Percentiles rank a stretch among this genome's conserved stretches.
Evolutionary conservation across 257 asterid genomes (phyloP).

Genomic region (Solanum boliviense): DNA sequence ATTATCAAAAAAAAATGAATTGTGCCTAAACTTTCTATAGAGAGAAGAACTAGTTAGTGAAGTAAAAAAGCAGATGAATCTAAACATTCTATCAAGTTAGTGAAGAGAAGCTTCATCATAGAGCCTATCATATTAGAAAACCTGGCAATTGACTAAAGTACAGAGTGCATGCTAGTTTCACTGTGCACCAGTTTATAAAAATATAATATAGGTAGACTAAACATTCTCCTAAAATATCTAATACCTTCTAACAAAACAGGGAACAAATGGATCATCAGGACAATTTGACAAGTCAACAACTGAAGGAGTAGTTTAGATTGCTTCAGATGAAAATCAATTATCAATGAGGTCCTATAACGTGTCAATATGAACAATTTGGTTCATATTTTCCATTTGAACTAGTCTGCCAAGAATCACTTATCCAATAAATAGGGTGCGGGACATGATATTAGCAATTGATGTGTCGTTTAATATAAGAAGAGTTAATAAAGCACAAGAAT

Average conservation of each 20-base stretch:
- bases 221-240: background rate
- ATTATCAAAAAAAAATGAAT: background rate
- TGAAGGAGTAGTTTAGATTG: background rate
- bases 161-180: background rate
- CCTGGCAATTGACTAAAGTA: background rate
- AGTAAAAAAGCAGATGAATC: background rate
- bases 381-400: background rate
- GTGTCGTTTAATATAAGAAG: background rate
- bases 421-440: background rate
- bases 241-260: background rate
- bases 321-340: background rate
- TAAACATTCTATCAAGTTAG: background rate
- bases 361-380: background rate
- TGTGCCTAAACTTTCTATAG: background rate
- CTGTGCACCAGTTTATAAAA: background rate
- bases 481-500: background rate
- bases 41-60: background rate
- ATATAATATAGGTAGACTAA: background rate
- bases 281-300: background rate
- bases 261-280: background rate
- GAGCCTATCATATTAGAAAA: background rate
- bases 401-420: background rate
- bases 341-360: background rate
- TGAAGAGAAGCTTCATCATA: background rate
- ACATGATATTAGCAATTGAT: background rate